Evolutionary conservation across 345 rosid species (phyloP).

Genomic region (Acer saccharum): DNA sequence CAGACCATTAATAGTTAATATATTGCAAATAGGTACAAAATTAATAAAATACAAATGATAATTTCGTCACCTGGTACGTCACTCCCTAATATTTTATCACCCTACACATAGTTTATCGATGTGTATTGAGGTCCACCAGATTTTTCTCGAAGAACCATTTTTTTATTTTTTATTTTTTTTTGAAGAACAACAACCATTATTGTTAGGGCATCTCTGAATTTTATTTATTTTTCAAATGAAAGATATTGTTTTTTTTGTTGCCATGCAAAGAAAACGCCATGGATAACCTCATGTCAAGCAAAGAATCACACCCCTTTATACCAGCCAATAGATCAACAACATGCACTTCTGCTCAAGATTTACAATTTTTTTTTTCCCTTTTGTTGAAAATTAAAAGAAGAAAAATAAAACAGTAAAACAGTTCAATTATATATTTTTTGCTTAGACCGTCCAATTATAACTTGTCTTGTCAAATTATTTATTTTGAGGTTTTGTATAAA

Average conservation of each 20-base stretch:
- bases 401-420: background rate
- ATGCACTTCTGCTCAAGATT: background rate
- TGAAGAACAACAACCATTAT: background rate
- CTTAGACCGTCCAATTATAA: too few species aligned
- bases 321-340: slow-evolving; percentile 3
- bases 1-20: slow-evolving; percentile 18
- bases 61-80: slow-evolving; percentile 56
- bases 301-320: slow-evolving; percentile 13
- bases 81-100: slow-evolving; percentile 27
- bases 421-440: too few species aligned
- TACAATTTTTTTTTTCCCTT: background rate
- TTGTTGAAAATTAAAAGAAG: background rate
- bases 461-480: too few species aligned
- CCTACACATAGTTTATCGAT: too few species aligned
- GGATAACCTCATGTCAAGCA: background rate
- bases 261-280: background rate
- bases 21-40: slow-evolving; percentile 1
- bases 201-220: background rate
- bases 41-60: slow-evolving; percentile 9
- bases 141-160: background rate
- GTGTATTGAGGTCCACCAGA: background rate
- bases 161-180: background rate
- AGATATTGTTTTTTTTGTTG: background rate
- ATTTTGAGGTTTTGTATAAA: too few species aligned
- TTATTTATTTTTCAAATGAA: background rate